Evolutionary conservation across 2,329 filamentous ascomycete genomes (phyloP), one percentile per base, ranked within the genome.

Genomic region (Whalleya microplaca): DNA sequence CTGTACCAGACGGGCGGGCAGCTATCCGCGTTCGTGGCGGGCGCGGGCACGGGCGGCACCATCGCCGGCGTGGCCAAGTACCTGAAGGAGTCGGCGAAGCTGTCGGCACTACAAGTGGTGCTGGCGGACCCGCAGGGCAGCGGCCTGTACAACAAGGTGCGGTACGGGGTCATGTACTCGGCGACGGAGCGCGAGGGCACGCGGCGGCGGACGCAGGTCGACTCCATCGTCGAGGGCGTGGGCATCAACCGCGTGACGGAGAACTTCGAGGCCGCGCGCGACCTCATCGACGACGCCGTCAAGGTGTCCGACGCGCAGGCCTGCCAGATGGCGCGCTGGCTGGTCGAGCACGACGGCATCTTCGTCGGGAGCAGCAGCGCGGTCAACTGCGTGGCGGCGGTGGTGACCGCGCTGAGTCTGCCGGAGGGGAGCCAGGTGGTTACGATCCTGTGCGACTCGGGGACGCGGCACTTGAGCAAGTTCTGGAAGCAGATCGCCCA

Each of bases 131-230:
- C 95, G 1, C 92, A 96, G 71, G 95, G 95, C 9, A 96, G 91
- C 71, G 95, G 95, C 0, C 78, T 99, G 21, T 97, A 90, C 79
- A 96, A 99, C 77, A 90, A 91, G 70, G 83, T 99, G 63, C 89
- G 89, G 65, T 91, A 95, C 73, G 95, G 94, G 4, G 95, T 99
- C 59, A 96, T 99, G 91, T 99, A 97, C 75, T 90, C 92, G 57
- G 69, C 83, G 0, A 96, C 91, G 27, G 95, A 99, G 76, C 85
- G 84, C 62, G 95, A 99, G 79, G 95, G 95, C 3, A 98, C 94
- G 12, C 82, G 95, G 14, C 83, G 96, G 47, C 82, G 95, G 56
- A 87, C 91, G 67, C 96, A 99, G 75, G 92, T 99, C 50, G 96
- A 99, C 77, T 93, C 89, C 3, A 91, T 99, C 62, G 92, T 99